Percentiles rank a stretch among this genome's conserved stretches.
phyloP scores from a whole-genome alignment of 2,329 filamentous ascomycete genomes.

The Zopfia rhizophila region DNA sequence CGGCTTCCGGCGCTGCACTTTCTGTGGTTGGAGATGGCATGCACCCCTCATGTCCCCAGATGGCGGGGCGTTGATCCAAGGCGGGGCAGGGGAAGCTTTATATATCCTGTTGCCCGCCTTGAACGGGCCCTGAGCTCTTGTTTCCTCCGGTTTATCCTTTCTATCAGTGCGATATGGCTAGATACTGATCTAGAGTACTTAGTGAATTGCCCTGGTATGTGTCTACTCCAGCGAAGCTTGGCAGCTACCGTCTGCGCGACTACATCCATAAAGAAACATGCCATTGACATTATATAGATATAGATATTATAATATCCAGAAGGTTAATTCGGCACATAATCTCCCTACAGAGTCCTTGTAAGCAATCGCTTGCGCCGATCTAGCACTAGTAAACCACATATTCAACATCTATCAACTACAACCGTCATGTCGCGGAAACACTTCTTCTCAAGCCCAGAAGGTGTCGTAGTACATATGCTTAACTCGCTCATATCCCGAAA shows the following conservation, averaged over 20 bases:
- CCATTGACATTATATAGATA: constrained; percentile 7
- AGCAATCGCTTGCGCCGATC: too few relatives aligned
- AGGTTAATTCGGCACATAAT: background rate
- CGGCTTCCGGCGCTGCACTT: constrained; percentile 7
- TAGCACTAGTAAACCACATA: too few relatives aligned
- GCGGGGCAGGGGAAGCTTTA: constrained; percentile 39
- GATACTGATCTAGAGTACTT: too few relatives aligned
- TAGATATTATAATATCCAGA: constrained; percentile 6
- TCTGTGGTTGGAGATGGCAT: constrained; percentile 18
- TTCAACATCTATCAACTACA: background rate
- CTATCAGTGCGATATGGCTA: background rate
- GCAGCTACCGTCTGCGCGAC: too few relatives aligned
- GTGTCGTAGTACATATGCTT: constrained; percentile 61
- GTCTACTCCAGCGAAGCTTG: too few relatives aligned
- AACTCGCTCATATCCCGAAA: constrained; percentile 60
- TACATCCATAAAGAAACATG: too few relatives aligned
- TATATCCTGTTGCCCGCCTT: constrained; percentile 27
- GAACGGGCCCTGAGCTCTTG: constrained; percentile 4
- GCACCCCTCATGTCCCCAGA: constrained; percentile 14
- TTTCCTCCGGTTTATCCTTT: constrained; percentile 1
- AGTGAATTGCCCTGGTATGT: too few relatives aligned
- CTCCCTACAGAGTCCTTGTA: too few relatives aligned
- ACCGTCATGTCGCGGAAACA: constrained; percentile 63
- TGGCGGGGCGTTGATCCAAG: constrained; percentile 27
- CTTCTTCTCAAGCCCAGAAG: constrained; percentile 63